Base-by-base conservation (phyloP, 495 filamentous ascomycete species). In the Penicillium maclennaniae region DNA sequence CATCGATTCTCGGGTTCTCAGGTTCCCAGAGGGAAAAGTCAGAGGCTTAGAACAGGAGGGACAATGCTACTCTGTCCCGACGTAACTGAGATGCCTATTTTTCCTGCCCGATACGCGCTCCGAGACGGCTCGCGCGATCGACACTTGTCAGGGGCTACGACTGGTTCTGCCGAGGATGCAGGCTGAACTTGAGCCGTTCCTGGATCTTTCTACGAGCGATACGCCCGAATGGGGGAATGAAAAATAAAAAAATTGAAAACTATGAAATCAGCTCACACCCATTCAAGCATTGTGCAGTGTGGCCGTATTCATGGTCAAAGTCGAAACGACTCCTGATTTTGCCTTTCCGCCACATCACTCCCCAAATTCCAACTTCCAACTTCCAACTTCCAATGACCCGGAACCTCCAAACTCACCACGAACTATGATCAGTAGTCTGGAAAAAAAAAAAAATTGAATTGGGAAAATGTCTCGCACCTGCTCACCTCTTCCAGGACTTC, bases 71-170 rank as follows among this genome's bases (percentile, higher is more conserved):
- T 34, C 8, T 31, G 27, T 31, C 27, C 27, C 9, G 6, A 34
- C 15, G 31, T 34, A 34, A 14, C 9, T 12, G 15, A 7, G 27
- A 12, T 23, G 31, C 31, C 31, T 14, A 12, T 34, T 34, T 34
- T 34, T 34, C 31, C 10, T 34, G 31, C 9, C 31, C 31, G 10
- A 34, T 34, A 34, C 31, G 31, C 31, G 31, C 31, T 12, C 31
- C 14, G 9, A 23, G 19, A 27, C 23, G 27, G 39, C 45, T 27
- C 21, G 45, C 45, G 23, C 34, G 62, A 65, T 63, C 62, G 54
- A 57, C 62, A 58, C 44, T 12, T 56, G 49, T 49, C 58, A 65
- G 50, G 62, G 53, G 54, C 25, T 51, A 25, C 37, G 52, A 59
- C 51, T 58, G 58, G 49, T 48, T 56, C 46, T 58, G 51, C 59